phyloP scores from a whole-genome alignment of 2,329 filamentous ascomycete species.

The Leptosphaerulina australis region DNA sequence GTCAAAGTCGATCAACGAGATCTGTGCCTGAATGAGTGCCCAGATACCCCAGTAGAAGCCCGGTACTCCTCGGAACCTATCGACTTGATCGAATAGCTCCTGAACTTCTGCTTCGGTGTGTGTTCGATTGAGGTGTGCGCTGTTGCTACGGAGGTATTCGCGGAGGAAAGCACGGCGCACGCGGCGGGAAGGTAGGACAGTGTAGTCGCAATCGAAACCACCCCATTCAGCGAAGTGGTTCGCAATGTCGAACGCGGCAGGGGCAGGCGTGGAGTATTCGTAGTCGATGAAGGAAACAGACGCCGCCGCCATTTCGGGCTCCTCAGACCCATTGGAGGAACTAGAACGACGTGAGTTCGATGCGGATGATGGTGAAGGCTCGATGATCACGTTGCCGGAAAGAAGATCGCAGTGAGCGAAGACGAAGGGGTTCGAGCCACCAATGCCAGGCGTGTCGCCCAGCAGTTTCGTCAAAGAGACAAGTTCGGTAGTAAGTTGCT shows the following conservation, averaged over 20 bases:
- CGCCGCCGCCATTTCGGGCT: constrained; percentile 37
- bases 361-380: constrained; percentile 56
- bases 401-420: constrained; percentile 96
- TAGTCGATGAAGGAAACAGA: constrained; percentile 84
- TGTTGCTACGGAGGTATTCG: constrained; percentile 80
- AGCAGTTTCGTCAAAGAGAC: constrained; percentile 71
- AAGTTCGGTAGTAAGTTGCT: constrained; percentile 75
- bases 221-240: constrained; percentile 99
- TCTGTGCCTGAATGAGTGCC: constrained; percentile 91
- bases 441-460: constrained; percentile 77
- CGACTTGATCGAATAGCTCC: constrained; percentile 78
- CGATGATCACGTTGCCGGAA: constrained; percentile 93
- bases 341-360: constrained; percentile 44
- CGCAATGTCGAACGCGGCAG: constrained; percentile 92
- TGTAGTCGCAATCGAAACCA: constrained; percentile 93
- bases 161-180: constrained; percentile 80
- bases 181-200: constrained; percentile 75
- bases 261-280: constrained; percentile 93
- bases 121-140: constrained; percentile 47
- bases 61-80: constrained; percentile 84
- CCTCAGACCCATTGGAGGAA: constrained; percentile 39
- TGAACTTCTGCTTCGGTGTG: constrained; percentile 65
- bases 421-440: constrained; percentile 72
- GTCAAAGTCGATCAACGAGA: constrained; percentile 95
- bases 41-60: constrained; percentile 94